Conservation (phyloP, 2,329 filamentous ascomycete genomes). For the Dothideomycetidae sp. region DNA sequence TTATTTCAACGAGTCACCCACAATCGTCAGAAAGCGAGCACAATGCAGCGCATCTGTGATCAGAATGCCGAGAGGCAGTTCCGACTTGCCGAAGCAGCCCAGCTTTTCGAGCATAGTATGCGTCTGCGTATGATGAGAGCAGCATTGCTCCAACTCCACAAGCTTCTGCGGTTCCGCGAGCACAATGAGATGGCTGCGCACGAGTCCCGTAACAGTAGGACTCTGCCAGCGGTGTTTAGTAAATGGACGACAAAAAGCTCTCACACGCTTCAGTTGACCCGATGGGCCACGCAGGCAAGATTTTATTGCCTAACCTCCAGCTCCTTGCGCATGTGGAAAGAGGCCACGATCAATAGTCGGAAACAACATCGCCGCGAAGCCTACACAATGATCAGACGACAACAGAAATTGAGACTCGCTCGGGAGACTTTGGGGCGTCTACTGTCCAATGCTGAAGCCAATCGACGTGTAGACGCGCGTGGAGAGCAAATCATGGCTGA, state of each 20-base stretch:
- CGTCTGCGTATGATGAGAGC: constrained; percentile 16
- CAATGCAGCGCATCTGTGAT: constrained; percentile 12
- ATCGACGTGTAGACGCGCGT: constrained; percentile 23
- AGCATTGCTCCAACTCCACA: constrained; percentile 19
- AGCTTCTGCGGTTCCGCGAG: constrained; percentile 19
- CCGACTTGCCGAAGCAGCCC: constrained; percentile 8
- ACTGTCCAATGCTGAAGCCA: constrained; percentile 21
- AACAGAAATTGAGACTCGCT: constrained; percentile 40
- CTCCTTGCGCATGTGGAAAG: constrained; percentile 37
- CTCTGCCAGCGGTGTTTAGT: constrained; percentile 25
- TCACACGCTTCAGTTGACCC: constrained; percentile 34
- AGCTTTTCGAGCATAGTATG: constrained; percentile 17
- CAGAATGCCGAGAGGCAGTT: constrained; percentile 11
- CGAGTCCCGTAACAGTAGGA: constrained; percentile 28
- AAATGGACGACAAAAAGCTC: constrained; percentile 24
- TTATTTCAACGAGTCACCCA: constrained; percentile 26
- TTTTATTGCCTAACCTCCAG: constrained; percentile 42
- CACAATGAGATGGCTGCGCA: constrained; percentile 25
- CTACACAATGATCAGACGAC: constrained; percentile 40
- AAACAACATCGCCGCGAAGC: constrained; percentile 40
- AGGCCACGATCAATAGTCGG: constrained; percentile 35
- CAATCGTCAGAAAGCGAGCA: constrained; percentile 14
- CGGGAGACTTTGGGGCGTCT: constrained; percentile 27
- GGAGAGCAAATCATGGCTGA: neutral
- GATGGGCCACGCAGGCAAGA: constrained; percentile 40